Conservation (phyloP, 192 early-diverging fungal species). For the Hyaloraphidium curvatum region DNA sequence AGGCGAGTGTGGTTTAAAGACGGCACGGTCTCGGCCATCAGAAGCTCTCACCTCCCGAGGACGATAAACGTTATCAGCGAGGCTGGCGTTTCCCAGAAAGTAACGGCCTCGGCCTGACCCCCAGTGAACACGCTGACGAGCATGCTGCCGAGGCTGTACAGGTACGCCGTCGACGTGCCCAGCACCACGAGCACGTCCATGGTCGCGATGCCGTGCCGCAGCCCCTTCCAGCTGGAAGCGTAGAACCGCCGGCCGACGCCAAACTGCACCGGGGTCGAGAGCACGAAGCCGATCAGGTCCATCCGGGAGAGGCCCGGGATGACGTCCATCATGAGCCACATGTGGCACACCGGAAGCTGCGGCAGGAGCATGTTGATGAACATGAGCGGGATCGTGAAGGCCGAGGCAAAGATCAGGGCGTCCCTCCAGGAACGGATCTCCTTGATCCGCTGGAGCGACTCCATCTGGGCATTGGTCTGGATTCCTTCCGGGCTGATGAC, state of each 20-base stretch:
- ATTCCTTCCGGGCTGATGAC: constrained; percentile 26
- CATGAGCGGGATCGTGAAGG: constrained; percentile 66
- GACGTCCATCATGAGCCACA: constrained; percentile 23
- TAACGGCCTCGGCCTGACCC: constrained; percentile 18
- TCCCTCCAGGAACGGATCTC: constrained; percentile 68
- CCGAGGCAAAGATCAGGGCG: constrained; percentile 39
- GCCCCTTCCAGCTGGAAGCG: constrained; percentile 48
- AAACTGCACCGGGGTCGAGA: constrained; percentile 91
- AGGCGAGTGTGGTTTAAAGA: background rate
- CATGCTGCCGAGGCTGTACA: too few relatives aligned
- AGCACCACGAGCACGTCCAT: constrained; percentile 90
- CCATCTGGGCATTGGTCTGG: constrained; percentile 53
- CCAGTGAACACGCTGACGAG: constrained; percentile 13
- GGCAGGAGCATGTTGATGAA: constrained; percentile 55
- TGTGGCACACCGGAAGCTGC: constrained; percentile 17
- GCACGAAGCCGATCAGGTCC: constrained; percentile 38
- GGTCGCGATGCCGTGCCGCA: constrained; percentile 65
- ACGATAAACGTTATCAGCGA: constrained; percentile 87
- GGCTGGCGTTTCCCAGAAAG: constrained; percentile 81
- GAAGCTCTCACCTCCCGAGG: constrained; percentile 77
- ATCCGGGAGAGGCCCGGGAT: constrained; percentile 43
- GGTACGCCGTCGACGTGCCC: constrained; percentile 68
- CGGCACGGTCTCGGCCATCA: too few relatives aligned
- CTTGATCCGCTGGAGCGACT: constrained; percentile 63
- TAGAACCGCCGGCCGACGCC: constrained; percentile 67